These are phyloP conservation scores for Globisporangium mamillatum DNA, from an alignment of 352 stramenopile species.

Conservation along the genomic window DNA sequence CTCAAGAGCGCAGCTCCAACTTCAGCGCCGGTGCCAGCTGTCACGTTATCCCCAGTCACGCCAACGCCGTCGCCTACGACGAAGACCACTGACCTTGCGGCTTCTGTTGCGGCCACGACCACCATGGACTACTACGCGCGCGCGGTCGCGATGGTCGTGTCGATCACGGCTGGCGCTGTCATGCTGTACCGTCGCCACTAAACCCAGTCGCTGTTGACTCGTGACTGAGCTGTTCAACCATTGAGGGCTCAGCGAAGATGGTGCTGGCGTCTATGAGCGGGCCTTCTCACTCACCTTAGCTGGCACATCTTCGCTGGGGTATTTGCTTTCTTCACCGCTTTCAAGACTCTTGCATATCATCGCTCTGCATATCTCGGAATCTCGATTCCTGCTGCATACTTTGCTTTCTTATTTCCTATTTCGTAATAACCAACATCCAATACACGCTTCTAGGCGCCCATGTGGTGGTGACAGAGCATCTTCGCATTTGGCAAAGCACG, in stretches of 20 bases:
- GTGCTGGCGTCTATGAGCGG: not conserved
- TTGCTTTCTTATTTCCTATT: not conserved
- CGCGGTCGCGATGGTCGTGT: constrained; percentile 10
- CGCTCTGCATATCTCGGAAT: not conserved
- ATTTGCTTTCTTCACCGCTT: not conserved
- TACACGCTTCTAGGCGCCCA: not conserved
- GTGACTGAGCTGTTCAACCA: not conserved
- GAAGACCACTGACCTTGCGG: not conserved
- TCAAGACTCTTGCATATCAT: not conserved
- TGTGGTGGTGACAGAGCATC: not conserved
- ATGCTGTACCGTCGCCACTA: constrained; percentile 12
- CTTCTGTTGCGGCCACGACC: not conserved
- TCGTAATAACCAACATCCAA: not conserved
- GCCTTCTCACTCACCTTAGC: not conserved
- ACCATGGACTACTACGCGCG: constrained; percentile 13
- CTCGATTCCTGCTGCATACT: not conserved
- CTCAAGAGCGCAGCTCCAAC: not conserved
- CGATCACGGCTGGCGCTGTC: constrained; percentile 4
- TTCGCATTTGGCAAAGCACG: not conserved
- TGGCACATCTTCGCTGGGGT: not conserved
- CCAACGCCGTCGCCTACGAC: not conserved
- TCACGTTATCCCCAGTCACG: not conserved
- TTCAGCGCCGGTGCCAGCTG: too few species aligned
- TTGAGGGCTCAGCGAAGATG: not conserved
- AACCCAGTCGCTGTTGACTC: not conserved